Evolutionary conservation across 2,329 filamentous ascomycete genomes (phyloP).

Genomic region (Aspergillus fijiensis): DNA sequence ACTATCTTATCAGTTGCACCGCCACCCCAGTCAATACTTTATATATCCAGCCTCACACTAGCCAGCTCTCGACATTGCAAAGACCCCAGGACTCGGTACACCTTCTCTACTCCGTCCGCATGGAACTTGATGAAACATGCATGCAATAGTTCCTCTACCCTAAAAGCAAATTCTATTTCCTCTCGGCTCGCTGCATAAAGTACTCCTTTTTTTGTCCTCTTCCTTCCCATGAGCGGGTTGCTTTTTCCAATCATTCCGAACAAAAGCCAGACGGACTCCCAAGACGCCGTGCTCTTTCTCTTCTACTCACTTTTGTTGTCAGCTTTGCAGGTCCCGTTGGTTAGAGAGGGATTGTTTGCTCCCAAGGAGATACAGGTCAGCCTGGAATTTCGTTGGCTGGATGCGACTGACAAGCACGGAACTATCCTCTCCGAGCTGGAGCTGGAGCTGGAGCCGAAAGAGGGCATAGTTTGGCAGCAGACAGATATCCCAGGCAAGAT

Average conservation of each 20-base stretch:
- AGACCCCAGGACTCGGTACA: too few relatives aligned
- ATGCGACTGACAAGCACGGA: not conserved
- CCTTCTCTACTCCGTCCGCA: too few relatives aligned
- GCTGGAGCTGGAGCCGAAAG: too few relatives aligned
- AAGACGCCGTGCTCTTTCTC: slow-evolving; percentile 34
- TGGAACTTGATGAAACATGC: not conserved
- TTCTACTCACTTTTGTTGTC: slow-evolving; percentile 2
- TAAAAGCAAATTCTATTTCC: not conserved
- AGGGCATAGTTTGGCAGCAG: not conserved
- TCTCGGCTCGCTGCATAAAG: not conserved
- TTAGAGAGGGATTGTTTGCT: not conserved
- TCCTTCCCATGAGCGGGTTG: slow-evolving; percentile 6
- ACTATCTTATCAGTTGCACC: too few relatives aligned
- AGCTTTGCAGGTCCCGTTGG: not conserved
- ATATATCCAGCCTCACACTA: too few relatives aligned
- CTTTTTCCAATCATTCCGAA: slow-evolving; percentile 22
- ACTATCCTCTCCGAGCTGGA: too few relatives aligned
- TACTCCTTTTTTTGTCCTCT: slow-evolving; percentile 8
- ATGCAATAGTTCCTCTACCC: not conserved
- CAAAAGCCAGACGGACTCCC: slow-evolving; percentile 33
- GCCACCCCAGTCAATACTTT: too few relatives aligned
- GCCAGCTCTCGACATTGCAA: too few relatives aligned
- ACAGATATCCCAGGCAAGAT: too few relatives aligned
- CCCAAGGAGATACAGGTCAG: not conserved
- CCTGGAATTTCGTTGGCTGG: not conserved